A percentile compares a stretch with the other conserved stretches of the same genome.
phyloP scores from a whole-genome alignment of 2,329 filamentous ascomycete species.

The Verticillium zaregamsianum region DNA sequence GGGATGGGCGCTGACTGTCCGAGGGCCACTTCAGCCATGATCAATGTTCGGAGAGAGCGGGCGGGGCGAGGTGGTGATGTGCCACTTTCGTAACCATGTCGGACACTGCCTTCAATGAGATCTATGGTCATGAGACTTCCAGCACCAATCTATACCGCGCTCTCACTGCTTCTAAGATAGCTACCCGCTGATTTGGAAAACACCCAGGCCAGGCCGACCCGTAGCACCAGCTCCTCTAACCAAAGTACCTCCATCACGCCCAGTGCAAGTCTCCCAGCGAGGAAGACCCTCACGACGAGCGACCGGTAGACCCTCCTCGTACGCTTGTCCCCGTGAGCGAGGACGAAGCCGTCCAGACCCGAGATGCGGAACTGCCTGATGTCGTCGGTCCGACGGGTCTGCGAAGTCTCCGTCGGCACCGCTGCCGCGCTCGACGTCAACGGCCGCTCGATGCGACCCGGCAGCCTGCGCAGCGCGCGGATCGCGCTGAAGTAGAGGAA shows the following conservation, averaged over 20 bases:
- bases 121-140: not conserved
- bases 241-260: conserved; percentile 29
- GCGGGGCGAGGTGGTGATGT: not conserved
- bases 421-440: conserved; percentile 30
- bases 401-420: conserved; percentile 4
- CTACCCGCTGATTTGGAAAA: not conserved
- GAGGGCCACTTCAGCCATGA: not conserved
- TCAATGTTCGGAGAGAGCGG: not conserved
- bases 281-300: conserved; percentile 35
- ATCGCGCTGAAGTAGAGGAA: conserved; percentile 39
- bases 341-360: conserved; percentile 46
- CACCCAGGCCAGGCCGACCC: conserved; percentile 28
- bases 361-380: conserved; percentile 45
- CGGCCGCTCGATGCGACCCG: conserved; percentile 34
- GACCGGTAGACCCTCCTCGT: conserved; percentile 29
- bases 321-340: conserved; percentile 24
- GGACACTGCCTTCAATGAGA: no score
- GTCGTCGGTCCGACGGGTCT: conserved; percentile 21
- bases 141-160: not conserved
- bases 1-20: not conserved
- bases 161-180: not conserved
- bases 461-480: conserved; percentile 36
- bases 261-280: conserved; percentile 36
- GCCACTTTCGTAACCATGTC: not conserved
- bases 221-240: conserved; percentile 26